Conservation (phyloP, 202 grass and related monocot species). For the Schoenoplectus triqueter region DNA sequence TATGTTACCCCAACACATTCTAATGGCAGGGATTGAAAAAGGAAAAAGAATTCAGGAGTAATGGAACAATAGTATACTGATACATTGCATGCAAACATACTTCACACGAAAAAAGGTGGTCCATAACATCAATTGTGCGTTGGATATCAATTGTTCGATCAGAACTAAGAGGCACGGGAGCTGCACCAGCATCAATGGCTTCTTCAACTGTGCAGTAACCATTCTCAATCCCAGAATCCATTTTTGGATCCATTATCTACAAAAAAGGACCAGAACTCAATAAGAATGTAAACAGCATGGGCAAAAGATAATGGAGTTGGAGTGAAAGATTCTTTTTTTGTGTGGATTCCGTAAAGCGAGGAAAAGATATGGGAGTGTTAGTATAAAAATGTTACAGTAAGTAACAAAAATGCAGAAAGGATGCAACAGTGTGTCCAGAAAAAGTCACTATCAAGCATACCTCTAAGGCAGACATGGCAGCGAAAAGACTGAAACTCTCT, state of each 20-base stretch:
- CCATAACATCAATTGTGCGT: slow-evolving; percentile 80
- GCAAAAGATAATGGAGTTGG: not conserved
- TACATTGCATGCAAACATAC: slow-evolving; percentile 48
- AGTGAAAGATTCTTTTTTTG: not conserved
- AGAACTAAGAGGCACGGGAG: slow-evolving; percentile 85
- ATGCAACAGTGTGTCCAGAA: not conserved
- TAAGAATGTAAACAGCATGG: not conserved
- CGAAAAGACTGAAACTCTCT: slow-evolving; percentile 97
- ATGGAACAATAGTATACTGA: slow-evolving; percentile 10
- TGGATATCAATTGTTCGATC: slow-evolving; percentile 81
- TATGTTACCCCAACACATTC: not conserved
- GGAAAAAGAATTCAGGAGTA: not conserved
- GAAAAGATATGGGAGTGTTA: not conserved
- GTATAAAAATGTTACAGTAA: slow-evolving; percentile 7
- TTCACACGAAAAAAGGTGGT: slow-evolving; percentile 98
- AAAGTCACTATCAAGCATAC: slow-evolving; percentile 45
- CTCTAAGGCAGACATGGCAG: slow-evolving; percentile 97
- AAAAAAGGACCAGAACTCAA: slow-evolving; percentile 28
- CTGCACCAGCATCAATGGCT: slow-evolving; percentile 86
- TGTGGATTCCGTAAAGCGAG: not conserved
- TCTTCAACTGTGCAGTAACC: slow-evolving; percentile 82
- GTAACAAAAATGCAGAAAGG: not conserved
- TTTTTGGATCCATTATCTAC: slow-evolving; percentile 99
- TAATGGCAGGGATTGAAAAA: slow-evolving; percentile 6
- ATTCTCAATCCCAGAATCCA: slow-evolving; percentile 92